Evolutionary conservation across 345 rosid species (phyloP), one percentile per base, ranked within the genome.

Genomic region (Heritiera littoralis): DNA sequence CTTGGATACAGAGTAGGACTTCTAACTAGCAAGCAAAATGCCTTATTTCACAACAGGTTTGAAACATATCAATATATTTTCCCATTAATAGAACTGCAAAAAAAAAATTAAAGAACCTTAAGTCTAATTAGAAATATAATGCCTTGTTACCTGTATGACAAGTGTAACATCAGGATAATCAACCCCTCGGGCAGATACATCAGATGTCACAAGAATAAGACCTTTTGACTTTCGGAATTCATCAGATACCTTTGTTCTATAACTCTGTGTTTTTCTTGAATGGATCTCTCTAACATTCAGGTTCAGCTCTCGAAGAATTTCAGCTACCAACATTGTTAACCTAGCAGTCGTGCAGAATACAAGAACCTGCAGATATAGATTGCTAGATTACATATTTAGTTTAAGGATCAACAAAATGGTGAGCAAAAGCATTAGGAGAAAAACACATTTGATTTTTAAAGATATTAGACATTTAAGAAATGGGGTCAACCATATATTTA

Each of bases 141-240:
- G 28, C 63, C 45, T 76, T 55, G 28, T 69, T 89, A 94, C 99
- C 98, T 97, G 98, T 30, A 97, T 76, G 78, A 97, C 98, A 46
- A 97, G 93, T 72, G 98, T 92, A 49, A 97, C 98, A 78, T 97
- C 98, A 49, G 99, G 99, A 87, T 97, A 97, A 85, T 97, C 99
- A 40, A 97, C 99, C 77, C 99, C 98, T 41, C 99, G 95, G 11
- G 99, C 99, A 84, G 99, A 94, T 66, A 97, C 98, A 90, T 97
- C 99, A 0, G 98, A 97, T 40, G 98, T 97, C 77, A 91, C 99
- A 23, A 93, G 98, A 79, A 95, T 91, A 18, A 95, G 87, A 80
- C 92, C 87, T 85, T 91, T 95, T 9, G 98, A 93, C 81, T 92
- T 95, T 79, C 97, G 87, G 85, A 95, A 95, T 85, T 93, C 97